These are phyloP conservation scores for Cenchrus fungigraminus DNA, from an alignment of 176 grass and related monocot species.

Conservation along the genomic window DNA sequence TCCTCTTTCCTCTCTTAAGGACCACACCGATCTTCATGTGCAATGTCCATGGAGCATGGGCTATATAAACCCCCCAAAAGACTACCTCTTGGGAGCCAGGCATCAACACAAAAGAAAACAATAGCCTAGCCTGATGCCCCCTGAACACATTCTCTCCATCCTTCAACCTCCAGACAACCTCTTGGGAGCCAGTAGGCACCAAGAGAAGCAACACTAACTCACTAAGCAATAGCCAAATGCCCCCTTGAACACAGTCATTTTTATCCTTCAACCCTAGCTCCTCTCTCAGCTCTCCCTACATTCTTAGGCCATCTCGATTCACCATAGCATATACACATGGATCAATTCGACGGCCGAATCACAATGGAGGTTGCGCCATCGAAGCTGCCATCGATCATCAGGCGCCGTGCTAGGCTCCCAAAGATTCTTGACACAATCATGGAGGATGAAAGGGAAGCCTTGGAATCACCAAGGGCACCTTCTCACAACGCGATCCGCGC, in stretches of 20 bases:
- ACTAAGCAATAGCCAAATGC: not conserved
- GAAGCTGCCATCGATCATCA: slow-evolving; percentile 10
- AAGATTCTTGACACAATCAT: slow-evolving; percentile 41
- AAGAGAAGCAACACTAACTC: not conserved
- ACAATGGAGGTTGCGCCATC: slow-evolving; percentile 52
- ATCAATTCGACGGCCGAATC: not conserved
- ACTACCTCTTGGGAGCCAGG: not conserved
- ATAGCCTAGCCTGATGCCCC: slow-evolving; percentile 9
- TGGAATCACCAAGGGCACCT: slow-evolving; percentile 5
- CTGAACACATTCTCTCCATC: not conserved
- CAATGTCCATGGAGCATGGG: not conserved
- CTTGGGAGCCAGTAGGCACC: not conserved
- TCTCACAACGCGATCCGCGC: not conserved
- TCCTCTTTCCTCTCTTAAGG: not conserved
- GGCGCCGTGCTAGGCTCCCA: slow-evolving; percentile 14
- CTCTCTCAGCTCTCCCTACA: not conserved
- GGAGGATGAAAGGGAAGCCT: slow-evolving; percentile 45
- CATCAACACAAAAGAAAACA: not conserved
- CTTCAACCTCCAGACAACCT: not conserved
- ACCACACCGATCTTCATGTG: not conserved
- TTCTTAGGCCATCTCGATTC: not conserved
- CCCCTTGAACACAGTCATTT: slow-evolving; percentile 11
- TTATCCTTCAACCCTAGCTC: not conserved
- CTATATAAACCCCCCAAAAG: slow-evolving; percentile 38
- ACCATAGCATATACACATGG: not conserved